Percentiles rank a stretch among this genome's conserved stretches.
Conservation (phyloP, 192 early-diverging fungal species). For the Phlyctochytrium bullatum region DNA sequence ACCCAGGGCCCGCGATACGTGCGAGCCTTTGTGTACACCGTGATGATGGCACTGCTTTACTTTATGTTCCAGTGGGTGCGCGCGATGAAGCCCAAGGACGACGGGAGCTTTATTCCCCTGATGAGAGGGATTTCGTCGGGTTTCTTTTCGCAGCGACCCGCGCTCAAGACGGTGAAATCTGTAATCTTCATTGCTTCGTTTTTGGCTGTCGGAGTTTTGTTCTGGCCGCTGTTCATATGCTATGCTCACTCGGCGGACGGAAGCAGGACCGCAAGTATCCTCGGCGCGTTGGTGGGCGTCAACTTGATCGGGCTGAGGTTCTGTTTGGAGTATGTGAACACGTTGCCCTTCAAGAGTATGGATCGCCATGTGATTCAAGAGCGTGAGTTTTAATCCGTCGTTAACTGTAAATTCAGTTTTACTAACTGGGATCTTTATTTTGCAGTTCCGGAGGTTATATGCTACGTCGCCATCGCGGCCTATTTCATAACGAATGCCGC, state of each 20-base stretch:
- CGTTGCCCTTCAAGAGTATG: background rate
- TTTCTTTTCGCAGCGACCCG: background rate
- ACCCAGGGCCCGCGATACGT: slow-evolving; percentile 5
- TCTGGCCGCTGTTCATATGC: slow-evolving; percentile 13
- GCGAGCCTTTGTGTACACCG: background rate
- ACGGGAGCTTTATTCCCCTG: background rate
- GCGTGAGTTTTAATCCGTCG: slow-evolving; percentile 4
- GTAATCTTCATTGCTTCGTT: slow-evolving; percentile 2
- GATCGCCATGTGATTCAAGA: background rate
- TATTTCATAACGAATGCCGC: background rate
- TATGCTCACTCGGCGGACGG: slow-evolving; percentile 14
- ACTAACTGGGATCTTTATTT: background rate
- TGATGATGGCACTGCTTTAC: background rate
- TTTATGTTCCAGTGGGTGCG: slow-evolving; percentile 3
- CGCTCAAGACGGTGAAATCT: slow-evolving; percentile 3
- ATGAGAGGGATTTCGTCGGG: background rate
- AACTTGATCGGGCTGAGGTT: slow-evolving; percentile 3
- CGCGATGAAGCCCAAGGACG: background rate
- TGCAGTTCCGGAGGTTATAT: background rate
- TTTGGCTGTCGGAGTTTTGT: slow-evolving; percentile 3
- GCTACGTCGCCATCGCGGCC: background rate
- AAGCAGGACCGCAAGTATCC: slow-evolving; percentile 2
- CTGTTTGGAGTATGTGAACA: background rate
- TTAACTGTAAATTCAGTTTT: background rate
- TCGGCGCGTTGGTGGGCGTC: background rate